phyloP scores from a whole-genome alignment of 768 basidiomycete genomes.

The Podaxis sp. region DNA sequence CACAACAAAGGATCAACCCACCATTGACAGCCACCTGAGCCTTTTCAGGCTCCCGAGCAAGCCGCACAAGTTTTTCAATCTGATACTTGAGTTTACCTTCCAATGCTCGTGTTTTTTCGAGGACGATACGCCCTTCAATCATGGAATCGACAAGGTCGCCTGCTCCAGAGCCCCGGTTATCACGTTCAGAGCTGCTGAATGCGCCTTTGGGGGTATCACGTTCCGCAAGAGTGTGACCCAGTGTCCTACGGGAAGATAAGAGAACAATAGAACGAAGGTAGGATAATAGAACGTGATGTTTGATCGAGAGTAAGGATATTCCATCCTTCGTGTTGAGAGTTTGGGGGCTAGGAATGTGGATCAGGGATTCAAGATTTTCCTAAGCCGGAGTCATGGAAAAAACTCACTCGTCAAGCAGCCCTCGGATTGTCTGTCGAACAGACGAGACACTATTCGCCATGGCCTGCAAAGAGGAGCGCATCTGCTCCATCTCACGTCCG shows the following conservation, averaged over 20 bases:
- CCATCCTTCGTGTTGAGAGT: conserved; percentile 61
- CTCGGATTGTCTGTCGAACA: conserved; percentile 50
- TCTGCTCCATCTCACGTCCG: conserved; percentile 17
- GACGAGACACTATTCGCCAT: conserved; percentile 63
- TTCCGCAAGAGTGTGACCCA: conserved; percentile 57
- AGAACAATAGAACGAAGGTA: conserved; percentile 84
- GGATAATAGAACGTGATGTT: conserved; percentile 78
- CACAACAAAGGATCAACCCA: conserved; percentile 25
- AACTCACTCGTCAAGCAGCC: conserved; percentile 52
- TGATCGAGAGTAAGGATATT: conserved; percentile 86
- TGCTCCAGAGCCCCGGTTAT: conserved; percentile 46
- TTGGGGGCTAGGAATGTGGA: conserved; percentile 19
- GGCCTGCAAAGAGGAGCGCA: conserved; percentile 37
- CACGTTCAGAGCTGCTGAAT: conserved; percentile 52
- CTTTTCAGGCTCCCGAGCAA: conserved; percentile 60
- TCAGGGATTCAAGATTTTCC: conserved; percentile 9
- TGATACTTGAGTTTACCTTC: conserved; percentile 91
- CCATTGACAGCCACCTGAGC: conserved; percentile 50
- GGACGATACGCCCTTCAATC: conserved; percentile 73
- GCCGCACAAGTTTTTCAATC: conserved; percentile 86
- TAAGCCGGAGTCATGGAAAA: conserved; percentile 4
- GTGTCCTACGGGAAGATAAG: conserved; percentile 61
- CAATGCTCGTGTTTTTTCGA: conserved; percentile 85
- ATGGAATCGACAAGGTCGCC: conserved; percentile 80
- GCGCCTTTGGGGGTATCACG: conserved; percentile 44